A percentile compares a stretch with the other conserved stretches of the same genome.
phyloP scores from a whole-genome alignment of 2,329 filamentous ascomycete genomes.

The Aquanectria penicillioides region DNA sequence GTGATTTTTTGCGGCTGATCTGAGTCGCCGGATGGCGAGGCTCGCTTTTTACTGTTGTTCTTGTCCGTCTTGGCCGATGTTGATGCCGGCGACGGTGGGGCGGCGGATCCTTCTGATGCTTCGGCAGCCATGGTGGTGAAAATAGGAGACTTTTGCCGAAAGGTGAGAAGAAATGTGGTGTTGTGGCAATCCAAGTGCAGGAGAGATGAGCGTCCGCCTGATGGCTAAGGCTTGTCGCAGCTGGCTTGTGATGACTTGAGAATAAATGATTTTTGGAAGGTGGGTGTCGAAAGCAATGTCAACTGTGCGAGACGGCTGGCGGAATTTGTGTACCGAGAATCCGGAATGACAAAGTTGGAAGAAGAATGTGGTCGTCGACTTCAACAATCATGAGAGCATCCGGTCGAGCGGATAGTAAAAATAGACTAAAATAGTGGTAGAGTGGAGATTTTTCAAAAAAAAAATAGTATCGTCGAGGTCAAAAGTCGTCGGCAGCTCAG shows the following conservation, averaged over 20 bases:
- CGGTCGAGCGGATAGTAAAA: constrained; percentile 18
- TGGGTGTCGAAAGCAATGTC: constrained; percentile 10
- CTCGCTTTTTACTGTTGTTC: constrained; percentile 47
- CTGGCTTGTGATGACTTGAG: background rate
- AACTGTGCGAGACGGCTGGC: constrained; percentile 14
- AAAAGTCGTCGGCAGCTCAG: constrained; percentile 18
- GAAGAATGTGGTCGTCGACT: constrained; percentile 13
- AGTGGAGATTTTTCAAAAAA: constrained; percentile 33
- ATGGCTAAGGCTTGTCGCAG: background rate
- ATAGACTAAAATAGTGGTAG: constrained; percentile 28
- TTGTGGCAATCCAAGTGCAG: background rate
- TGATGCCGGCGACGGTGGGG: constrained; percentile 43
- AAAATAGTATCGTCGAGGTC: constrained; percentile 17
- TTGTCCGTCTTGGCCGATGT: constrained; percentile 38
- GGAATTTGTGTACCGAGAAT: constrained; percentile 11
- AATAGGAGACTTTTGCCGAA: background rate
- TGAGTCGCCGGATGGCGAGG: constrained; percentile 42
- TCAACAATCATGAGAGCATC: constrained; percentile 31
- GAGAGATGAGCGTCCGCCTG: background rate
- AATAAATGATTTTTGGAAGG: constrained; percentile 6
- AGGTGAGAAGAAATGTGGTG: background rate
- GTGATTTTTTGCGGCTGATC: constrained; percentile 58
- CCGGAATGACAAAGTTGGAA: constrained; percentile 10
- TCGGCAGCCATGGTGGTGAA: constrained; percentile 35
- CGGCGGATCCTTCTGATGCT: constrained; percentile 36